phyloP scores from a whole-genome alignment of 805 yeast species.

The Starmera amethionina region DNA sequence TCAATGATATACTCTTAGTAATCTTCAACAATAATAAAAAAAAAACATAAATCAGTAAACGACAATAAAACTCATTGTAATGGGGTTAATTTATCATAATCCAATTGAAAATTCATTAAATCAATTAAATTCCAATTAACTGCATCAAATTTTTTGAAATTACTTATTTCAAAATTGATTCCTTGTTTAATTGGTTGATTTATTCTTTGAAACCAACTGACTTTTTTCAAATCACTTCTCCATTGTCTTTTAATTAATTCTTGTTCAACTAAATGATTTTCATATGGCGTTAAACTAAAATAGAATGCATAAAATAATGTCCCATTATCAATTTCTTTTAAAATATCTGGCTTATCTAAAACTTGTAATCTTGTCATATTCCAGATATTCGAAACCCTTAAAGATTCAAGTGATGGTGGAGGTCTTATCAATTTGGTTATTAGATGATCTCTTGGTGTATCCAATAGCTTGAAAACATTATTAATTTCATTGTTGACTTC shows the following conservation, averaged over 20 bases:
- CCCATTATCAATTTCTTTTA: slow-evolving; percentile 66
- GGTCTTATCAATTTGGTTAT: slow-evolving; percentile 80
- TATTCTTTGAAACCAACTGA: slow-evolving; percentile 71
- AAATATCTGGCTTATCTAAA: slow-evolving; percentile 43
- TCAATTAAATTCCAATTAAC: slow-evolving; percentile 12
- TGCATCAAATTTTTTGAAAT: slow-evolving; percentile 15
- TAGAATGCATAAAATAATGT: slow-evolving; percentile 88
- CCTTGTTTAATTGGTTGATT: slow-evolving; percentile 17
- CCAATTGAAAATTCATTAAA: slow-evolving; percentile 8
- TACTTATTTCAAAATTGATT: slow-evolving; percentile 5
- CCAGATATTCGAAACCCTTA: slow-evolving; percentile 79
- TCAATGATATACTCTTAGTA: too few species aligned
- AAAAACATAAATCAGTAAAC: too few species aligned
- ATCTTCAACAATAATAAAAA: too few species aligned
- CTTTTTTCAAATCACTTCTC: slow-evolving; percentile 60
- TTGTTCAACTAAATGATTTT: slow-evolving; percentile 63
- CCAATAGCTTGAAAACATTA: slow-evolving; percentile 44
- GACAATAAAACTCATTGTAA: not conserved
- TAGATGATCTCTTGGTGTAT: slow-evolving; percentile 51
- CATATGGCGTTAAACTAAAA: slow-evolving; percentile 60
- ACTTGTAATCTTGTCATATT: slow-evolving; percentile 58
- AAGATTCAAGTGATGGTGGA: slow-evolving; percentile 65
- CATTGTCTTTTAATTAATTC: slow-evolving; percentile 76
- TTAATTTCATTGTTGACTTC: slow-evolving; percentile 20
- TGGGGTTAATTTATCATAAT: slow-evolving; percentile 2